Conservation (phyloP, 441 rosid genomes). For the Pelargonium myrrhifolium region DNA sequence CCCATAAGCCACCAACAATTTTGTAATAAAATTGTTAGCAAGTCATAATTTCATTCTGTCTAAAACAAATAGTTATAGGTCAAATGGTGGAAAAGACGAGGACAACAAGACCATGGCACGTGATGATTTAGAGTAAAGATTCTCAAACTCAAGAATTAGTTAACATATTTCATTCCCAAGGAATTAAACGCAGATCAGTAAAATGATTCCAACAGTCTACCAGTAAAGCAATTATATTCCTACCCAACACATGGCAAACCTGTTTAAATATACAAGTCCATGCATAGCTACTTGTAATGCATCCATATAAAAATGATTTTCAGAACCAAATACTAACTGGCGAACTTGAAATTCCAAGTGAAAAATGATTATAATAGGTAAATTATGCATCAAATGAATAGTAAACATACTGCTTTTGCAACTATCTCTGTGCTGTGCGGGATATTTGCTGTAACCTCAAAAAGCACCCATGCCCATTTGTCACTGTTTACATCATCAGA, state of each 20-base stretch:
- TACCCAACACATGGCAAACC: neutral
- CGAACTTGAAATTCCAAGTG: neutral
- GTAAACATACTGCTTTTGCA: constrained; percentile 75
- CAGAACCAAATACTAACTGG: too few species aligned
- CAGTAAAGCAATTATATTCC: neutral
- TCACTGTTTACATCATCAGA: constrained; percentile 58
- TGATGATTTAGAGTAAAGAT: too few species aligned
- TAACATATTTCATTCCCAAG: too few species aligned
- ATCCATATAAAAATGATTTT: neutral
- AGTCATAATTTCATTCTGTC: too few species aligned
- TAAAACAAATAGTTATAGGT: too few species aligned
- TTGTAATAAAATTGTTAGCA: too few species aligned
- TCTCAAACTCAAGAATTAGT: too few species aligned
- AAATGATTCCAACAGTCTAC: neutral
- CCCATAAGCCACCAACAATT: too few species aligned
- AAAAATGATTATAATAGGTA: neutral
- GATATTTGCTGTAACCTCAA: constrained; percentile 62
- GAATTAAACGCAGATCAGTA: too few species aligned
- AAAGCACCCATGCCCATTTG: constrained; percentile 98
- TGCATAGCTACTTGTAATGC: neutral
- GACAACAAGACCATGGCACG: too few species aligned
- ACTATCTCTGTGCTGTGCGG: constrained; percentile 50
- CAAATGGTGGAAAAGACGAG: too few species aligned
- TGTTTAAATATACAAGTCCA: neutral
- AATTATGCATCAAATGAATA: neutral